These are phyloP conservation scores for Pelargonium cotyledonis DNA, from an alignment of 441 rosid species.

Conservation along the genomic window DNA sequence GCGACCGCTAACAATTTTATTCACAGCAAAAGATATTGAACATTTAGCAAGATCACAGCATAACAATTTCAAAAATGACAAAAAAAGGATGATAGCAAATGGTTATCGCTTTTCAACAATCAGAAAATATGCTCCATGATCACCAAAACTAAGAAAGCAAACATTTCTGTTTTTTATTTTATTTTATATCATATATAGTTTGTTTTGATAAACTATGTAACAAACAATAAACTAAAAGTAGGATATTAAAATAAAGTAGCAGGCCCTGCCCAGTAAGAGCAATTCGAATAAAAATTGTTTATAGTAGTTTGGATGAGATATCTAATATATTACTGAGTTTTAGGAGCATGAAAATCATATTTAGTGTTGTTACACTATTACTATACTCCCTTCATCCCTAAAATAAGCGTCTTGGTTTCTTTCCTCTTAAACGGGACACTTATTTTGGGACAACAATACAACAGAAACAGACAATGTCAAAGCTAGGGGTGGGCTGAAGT, in stretches of 20 bases:
- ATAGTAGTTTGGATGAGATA: no score
- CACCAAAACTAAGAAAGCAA: background rate
- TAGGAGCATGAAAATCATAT: background rate
- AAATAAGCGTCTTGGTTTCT: no score
- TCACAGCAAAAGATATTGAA: constrained; percentile 10
- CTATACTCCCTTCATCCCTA: background rate
- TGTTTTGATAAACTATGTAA: no score
- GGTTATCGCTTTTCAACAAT: background rate
- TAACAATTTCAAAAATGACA: background rate
- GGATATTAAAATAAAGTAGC: background rate
- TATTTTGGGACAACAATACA: no score
- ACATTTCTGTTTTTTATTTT: background rate
- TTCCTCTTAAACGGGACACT: no score
- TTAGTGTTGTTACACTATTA: background rate
- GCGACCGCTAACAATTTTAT: constrained; percentile 53
- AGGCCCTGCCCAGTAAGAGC: background rate
- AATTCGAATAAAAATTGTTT: background rate
- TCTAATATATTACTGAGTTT: background rate
- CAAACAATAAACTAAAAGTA: no score
- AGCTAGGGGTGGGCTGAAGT: no score
- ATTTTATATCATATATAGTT: background rate
- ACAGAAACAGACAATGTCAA: no score
- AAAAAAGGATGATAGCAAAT: background rate
- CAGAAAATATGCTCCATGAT: background rate
- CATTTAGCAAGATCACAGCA: constrained; percentile 13